A percentile compares a stretch with the other conserved stretches of the same genome.
Evolutionary conservation across 1,284 basidiomycete genomes (phyloP).

Genomic region (Moesziomyces sp.): DNA sequence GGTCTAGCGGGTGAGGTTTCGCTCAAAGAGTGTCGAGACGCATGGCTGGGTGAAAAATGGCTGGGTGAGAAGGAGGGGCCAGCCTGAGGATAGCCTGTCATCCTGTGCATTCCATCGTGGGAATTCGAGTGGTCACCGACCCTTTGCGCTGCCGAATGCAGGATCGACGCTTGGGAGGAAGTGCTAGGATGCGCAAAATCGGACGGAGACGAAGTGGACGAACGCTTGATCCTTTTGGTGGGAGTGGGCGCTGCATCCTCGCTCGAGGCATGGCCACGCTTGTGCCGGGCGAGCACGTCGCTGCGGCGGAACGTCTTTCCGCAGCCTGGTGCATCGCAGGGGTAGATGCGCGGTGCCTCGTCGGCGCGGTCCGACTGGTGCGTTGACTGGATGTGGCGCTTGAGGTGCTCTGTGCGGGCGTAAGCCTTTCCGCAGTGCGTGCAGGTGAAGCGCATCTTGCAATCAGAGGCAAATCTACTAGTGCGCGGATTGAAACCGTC

Average conservation of each 20-base stretch:
- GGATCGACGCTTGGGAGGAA: neutral
- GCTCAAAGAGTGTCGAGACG: neutral
- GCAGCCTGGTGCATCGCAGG: constrained; percentile 9
- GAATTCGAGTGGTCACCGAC: neutral
- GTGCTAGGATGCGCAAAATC: neutral
- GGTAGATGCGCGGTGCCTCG: constrained; percentile 9
- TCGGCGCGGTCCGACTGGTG: constrained; percentile 7
- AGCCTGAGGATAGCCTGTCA: neutral
- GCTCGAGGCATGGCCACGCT: constrained; percentile 6
- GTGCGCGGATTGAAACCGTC: neutral
- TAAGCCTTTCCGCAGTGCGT: constrained; percentile 7
- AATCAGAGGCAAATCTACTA: neutral
- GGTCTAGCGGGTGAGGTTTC: neutral
- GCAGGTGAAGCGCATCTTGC: constrained; percentile 9
- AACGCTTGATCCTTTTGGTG: constrained; percentile 10
- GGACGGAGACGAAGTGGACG: constrained; percentile 7
- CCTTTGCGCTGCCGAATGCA: neutral
- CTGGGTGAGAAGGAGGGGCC: neutral
- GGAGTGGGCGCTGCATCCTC: neutral
- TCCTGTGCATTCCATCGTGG: neutral
- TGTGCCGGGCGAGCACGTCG: constrained; percentile 9
- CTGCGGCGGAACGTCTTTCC: constrained; percentile 10
- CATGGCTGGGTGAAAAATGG: neutral
- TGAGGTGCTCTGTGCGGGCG: constrained; percentile 12
- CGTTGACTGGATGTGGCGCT: constrained; percentile 11